phyloP scores from a whole-genome alignment of 2,329 filamentous ascomycete genomes.

The Rhytidhysteron rufulum region DNA sequence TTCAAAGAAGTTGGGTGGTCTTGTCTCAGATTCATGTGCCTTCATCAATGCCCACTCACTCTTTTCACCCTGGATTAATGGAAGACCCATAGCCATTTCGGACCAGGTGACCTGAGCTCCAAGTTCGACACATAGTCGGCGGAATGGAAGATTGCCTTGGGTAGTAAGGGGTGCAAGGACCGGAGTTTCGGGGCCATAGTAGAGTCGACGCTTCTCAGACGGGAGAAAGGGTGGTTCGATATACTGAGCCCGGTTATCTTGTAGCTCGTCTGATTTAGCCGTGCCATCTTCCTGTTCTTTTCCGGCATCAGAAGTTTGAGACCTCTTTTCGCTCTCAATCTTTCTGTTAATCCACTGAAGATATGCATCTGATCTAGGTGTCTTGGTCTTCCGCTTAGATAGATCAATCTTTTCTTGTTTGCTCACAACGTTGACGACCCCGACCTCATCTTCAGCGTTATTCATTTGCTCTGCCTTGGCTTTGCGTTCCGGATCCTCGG shows the following conservation, averaged over 20 bases:
- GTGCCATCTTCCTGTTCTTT: conserved; percentile 21
- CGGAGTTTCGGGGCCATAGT: conserved; percentile 92
- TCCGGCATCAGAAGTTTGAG: conserved; percentile 20
- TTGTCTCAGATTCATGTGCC: conserved; percentile 78
- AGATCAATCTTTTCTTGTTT: conserved; percentile 70
- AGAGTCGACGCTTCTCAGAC: conserved; percentile 89
- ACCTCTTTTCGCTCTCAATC: conserved; percentile 33
- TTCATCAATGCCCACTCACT: conserved; percentile 94
- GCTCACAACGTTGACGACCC: conserved; percentile 71
- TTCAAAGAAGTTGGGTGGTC: conserved; percentile 64
- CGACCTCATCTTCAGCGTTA: conserved; percentile 46
- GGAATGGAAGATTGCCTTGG: conserved; percentile 93
- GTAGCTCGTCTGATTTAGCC: conserved; percentile 27
- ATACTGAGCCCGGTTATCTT: conserved; percentile 75
- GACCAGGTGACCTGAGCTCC: conserved; percentile 94
- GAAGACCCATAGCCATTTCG: conserved; percentile 94
- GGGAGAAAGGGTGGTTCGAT: conserved; percentile 83
- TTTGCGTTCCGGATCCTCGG: conserved; percentile 53
- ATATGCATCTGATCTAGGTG: conserved; percentile 72
- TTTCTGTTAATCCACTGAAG: conserved; percentile 73
- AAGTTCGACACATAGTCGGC: conserved; percentile 81
- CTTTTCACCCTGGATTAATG: conserved; percentile 83
- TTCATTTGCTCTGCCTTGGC: conserved; percentile 42
- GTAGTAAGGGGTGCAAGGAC: conserved; percentile 93
- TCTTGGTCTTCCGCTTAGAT: conserved; percentile 65